Evolutionary conservation across 2,329 filamentous ascomycete genomes (phyloP), one percentile per base, ranked within the genome.

Genomic region (Arthrocladium fulminans): DNA sequence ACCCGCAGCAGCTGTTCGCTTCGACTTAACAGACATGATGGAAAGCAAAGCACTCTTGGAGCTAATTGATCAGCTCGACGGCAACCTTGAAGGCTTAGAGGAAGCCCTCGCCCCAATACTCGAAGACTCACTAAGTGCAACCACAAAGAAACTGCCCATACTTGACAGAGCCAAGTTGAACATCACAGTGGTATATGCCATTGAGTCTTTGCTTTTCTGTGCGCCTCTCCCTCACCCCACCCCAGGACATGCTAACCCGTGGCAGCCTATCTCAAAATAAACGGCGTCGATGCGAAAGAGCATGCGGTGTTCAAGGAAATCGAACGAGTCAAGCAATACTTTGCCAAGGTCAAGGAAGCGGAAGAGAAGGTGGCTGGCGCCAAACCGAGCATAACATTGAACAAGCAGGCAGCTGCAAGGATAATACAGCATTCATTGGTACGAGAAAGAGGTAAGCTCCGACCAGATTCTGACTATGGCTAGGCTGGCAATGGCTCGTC

Each of bases 121-220:
- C 22, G 72, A 74, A 29, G 74, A 75, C 43, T 66, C 76, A 1
- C 69, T 96, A 37, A 72, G 79, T 44, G 79, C 83, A 34, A 77
- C 80, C 49, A 80, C 87, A 3, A 82, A 80, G 48, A 88, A 88
- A 62, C 74, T 97, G 23, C 89, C 90, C 1, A 75, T 97, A n/a
- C 75, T 98, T 52, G 90, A 97, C 72, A 89, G 88, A 70, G 88
- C 92, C 6, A 96, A 97, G 69, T 80, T 96, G 51, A 88, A 94
- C 63, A 83, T 92, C n/a, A 74, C 94, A 17, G 75, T 83, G 45
- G 84, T 88, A 15, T 98, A 97, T 65, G 79, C 89, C 0, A 83
- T 98, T 54, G 90, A 97, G 62, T 94, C 89, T 0, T 72, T 95
- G 8, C 71, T 98, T 6, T 97, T 94, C 67, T 85, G 86, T 88